phyloP scores from a whole-genome alignment of 495 filamentous ascomycete species.

The Clavariopsis aquatica region DNA sequence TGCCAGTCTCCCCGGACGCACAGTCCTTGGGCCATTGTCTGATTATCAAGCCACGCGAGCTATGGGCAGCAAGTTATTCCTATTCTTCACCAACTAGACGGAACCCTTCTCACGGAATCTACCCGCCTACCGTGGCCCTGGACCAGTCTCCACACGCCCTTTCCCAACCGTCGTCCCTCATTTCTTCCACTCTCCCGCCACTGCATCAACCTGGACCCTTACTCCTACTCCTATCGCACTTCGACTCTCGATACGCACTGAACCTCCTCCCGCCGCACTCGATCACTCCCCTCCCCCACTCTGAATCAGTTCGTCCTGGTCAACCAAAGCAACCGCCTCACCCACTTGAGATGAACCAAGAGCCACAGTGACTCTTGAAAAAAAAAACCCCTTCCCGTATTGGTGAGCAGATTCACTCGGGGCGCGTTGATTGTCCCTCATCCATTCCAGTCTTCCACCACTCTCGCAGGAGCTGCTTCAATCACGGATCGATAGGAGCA shows the following conservation, averaged over 20 bases:
- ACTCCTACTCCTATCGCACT: constrained; percentile 34
- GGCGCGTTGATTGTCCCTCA: constrained; percentile 1
- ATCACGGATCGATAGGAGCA: neutral
- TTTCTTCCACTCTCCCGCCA: constrained; percentile 33
- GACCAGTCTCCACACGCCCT: constrained; percentile 40
- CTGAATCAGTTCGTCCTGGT: neutral
- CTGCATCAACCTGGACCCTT: constrained; percentile 41
- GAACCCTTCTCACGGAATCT: constrained; percentile 32
- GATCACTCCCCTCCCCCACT: constrained; percentile 12
- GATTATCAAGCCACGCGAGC: constrained; percentile 38
- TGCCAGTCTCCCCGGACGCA: constrained; percentile 31
- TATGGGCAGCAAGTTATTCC: constrained; percentile 39
- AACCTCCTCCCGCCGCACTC: constrained; percentile 7
- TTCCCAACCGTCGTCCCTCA: constrained; percentile 37
- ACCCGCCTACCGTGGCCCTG: constrained; percentile 42
- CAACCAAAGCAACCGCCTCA: constrained; percentile 8
- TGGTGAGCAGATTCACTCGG: neutral
- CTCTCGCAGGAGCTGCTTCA: neutral
- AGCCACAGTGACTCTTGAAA: neutral
- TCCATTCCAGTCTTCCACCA: constrained; percentile 1
- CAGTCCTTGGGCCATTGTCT: constrained; percentile 33
- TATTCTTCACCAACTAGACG: constrained; percentile 36
- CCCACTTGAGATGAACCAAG: constrained; percentile 28
- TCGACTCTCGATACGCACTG: constrained; percentile 34
- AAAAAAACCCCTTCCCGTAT: no score